Percentiles rank a stretch among this genome's conserved stretches.
phyloP scores from a whole-genome alignment of 2,329 filamentous ascomycete genomes.

The Zymoseptoria tritici region DNA sequence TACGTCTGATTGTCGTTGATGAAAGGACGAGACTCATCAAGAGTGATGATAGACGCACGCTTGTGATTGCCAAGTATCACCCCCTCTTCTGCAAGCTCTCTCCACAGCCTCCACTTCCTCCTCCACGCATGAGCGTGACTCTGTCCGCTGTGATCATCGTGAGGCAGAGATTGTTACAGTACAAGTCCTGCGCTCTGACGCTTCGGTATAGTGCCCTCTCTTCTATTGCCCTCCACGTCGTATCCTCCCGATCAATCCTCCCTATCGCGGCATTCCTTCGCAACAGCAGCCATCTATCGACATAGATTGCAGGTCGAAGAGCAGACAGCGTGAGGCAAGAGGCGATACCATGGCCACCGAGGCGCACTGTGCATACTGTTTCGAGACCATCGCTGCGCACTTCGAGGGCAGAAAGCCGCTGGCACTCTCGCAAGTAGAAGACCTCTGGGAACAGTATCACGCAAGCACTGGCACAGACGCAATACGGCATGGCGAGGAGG shows the following conservation, averaged over 20 bases:
- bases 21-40: background rate
- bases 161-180: background rate
- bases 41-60: background rate
- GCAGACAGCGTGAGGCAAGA: background rate
- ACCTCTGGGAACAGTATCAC: slow-evolving; percentile 55
- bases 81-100: background rate
- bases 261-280: background rate
- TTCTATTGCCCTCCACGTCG: background rate
- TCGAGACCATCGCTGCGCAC: slow-evolving; percentile 73
- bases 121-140: background rate
- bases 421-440: slow-evolving; percentile 60
- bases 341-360: slow-evolving; percentile 62
- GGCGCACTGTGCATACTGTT: slow-evolving; percentile 87
- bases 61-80: background rate
- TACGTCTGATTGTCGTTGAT: background rate
- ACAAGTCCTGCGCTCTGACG: background rate
- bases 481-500: slow-evolving; percentile 33
- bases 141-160: background rate
- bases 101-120: background rate
- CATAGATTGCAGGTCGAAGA: background rate
- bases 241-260: background rate
- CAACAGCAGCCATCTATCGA: background rate
- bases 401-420: slow-evolving; percentile 64
- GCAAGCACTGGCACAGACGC: slow-evolving; percentile 28
- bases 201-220: background rate